phyloP scores from a whole-genome alignment of 352 stramenopile species.

The Pythium rhizo-oryzae region DNA sequence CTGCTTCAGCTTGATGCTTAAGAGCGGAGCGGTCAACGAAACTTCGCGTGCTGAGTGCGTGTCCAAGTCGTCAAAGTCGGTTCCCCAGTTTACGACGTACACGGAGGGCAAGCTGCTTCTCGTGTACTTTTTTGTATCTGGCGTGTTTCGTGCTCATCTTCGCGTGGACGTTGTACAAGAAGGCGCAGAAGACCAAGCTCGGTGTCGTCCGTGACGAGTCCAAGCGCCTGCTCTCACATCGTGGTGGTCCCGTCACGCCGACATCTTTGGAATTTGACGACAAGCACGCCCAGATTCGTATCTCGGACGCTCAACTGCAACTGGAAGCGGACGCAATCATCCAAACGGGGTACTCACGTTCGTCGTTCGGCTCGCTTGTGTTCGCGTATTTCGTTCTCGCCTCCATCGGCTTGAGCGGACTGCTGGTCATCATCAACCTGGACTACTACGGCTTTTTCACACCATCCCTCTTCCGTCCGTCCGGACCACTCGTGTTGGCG shows the following conservation, averaged over 20 bases:
- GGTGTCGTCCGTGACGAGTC: not conserved
- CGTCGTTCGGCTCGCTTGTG: conserved; percentile 43
- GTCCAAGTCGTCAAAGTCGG: conserved; percentile 17
- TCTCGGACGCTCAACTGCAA: conserved; percentile 9
- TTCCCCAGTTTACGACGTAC: conserved; percentile 62
- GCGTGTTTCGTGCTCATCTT: conserved; percentile 10
- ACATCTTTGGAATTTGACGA: not conserved
- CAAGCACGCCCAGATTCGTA: conserved; percentile 1
- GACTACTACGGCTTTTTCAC: conserved; percentile 62
- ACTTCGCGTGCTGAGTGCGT: conserved; percentile 36
- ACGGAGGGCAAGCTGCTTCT: conserved; percentile 48
- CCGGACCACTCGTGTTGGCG: conserved; percentile 56
- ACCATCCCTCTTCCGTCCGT: conserved; percentile 52
- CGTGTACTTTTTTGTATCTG: conserved; percentile 55
- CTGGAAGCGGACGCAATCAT: conserved; percentile 41
- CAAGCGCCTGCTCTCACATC: conserved; percentile 9
- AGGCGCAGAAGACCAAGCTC: conserved; percentile 9
- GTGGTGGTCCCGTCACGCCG: conserved; percentile 10
- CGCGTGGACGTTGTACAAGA: conserved; percentile 8
- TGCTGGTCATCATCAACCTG: conserved; percentile 51
- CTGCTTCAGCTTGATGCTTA: conserved; percentile 52
- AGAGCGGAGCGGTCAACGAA: conserved; percentile 33
- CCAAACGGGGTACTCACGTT: conserved; percentile 53
- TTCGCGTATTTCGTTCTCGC: conserved; percentile 65
- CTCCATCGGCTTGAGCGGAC: conserved; percentile 43